phyloP scores from a whole-genome alignment of 176 grass and related monocot genomes.

The Aegilops speltoides region DNA sequence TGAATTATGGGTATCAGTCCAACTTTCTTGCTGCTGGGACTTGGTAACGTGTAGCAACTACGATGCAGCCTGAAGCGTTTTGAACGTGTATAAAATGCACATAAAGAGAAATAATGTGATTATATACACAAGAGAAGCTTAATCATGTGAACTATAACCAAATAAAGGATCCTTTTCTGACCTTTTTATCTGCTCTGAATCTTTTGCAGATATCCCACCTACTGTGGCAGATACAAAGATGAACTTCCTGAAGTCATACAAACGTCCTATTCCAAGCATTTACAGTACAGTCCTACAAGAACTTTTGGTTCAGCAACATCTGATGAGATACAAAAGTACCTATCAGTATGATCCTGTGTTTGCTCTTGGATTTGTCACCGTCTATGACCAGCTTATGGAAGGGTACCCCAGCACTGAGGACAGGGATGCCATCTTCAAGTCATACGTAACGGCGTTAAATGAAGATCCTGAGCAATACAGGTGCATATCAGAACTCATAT shows the following conservation, averaged over 20 bases:
- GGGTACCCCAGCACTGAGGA: slow-evolving; percentile 83
- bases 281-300: slow-evolving; percentile 91
- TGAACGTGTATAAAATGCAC: not conserved
- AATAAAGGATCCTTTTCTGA: not conserved
- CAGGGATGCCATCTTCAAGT: slow-evolving; percentile 70
- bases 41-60: slow-evolving; percentile 3
- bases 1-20: not conserved
- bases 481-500: slow-evolving; percentile 35
- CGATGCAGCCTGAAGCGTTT: not conserved
- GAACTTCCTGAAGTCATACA: slow-evolving; percentile 90
- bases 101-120: not conserved
- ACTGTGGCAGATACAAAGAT: slow-evolving; percentile 84
- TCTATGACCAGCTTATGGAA: slow-evolving; percentile 96
- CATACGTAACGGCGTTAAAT: slow-evolving; percentile 85
- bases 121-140: slow-evolving; percentile 9
- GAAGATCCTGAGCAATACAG: slow-evolving; percentile 83
- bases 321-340: slow-evolving; percentile 96
- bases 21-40: not conserved
- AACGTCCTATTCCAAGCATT: slow-evolving; percentile 93
- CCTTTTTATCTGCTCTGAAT: slow-evolving; percentile 27
- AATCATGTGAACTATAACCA: slow-evolving; percentile 14
- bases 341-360: slow-evolving; percentile 95
- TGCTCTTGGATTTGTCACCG: slow-evolving; percentile 92
- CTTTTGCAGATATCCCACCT: slow-evolving; percentile 67
- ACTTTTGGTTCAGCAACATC: slow-evolving; percentile 92